These are phyloP conservation scores for Boechera retrofracta DNA, from an alignment of 345 rosid genomes.

Conservation along the genomic window DNA sequence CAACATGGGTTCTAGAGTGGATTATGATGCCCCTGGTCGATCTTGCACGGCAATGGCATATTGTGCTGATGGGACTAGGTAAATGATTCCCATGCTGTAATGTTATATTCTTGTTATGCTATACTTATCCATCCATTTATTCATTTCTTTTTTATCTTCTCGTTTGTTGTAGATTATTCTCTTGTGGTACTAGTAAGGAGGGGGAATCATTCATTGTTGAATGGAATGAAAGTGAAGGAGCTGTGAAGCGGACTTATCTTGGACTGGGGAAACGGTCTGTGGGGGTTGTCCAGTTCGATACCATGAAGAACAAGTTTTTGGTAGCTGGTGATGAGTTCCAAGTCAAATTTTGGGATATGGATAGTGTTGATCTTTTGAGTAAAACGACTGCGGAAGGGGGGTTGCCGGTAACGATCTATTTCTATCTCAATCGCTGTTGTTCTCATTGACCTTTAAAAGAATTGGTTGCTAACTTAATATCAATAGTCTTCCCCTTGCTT, in stretches of 20 bases:
- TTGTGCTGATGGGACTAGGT: slow-evolving; percentile 79
- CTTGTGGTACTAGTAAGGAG: slow-evolving; percentile 76
- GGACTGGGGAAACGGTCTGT: slow-evolving; percentile 68
- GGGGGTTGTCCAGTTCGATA: slow-evolving; percentile 77
- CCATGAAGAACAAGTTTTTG: slow-evolving; percentile 65
- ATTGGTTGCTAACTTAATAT: slow-evolving; percentile 33
- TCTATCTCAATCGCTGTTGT: slow-evolving; percentile 11
- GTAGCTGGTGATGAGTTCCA: slow-evolving; percentile 78
- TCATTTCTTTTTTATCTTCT: slow-evolving; percentile 23
- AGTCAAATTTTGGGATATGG: slow-evolving; percentile 83
- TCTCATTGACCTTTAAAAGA: slow-evolving; percentile 10
- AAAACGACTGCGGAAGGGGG: slow-evolving; percentile 66
- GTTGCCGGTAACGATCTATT: slow-evolving; percentile 55
- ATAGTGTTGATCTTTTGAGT: slow-evolving; percentile 61
- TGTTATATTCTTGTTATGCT: neutral
- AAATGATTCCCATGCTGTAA: slow-evolving; percentile 19
- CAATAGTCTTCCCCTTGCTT: slow-evolving; percentile 69
- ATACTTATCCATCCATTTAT: slow-evolving; percentile 11
- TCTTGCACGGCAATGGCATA: slow-evolving; percentile 80
- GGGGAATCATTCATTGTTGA: slow-evolving; percentile 71
- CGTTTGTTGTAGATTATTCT: slow-evolving; percentile 56
- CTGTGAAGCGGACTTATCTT: slow-evolving; percentile 64
- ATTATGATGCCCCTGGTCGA: slow-evolving; percentile 84
- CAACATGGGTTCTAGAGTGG: slow-evolving; percentile 74
- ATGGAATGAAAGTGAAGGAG: slow-evolving; percentile 81